A percentile compares a stretch with the other conserved stretches of the same genome.
Conservation (phyloP, 2,329 filamentous ascomycete genomes). For the Penicillium sp. region DNA sequence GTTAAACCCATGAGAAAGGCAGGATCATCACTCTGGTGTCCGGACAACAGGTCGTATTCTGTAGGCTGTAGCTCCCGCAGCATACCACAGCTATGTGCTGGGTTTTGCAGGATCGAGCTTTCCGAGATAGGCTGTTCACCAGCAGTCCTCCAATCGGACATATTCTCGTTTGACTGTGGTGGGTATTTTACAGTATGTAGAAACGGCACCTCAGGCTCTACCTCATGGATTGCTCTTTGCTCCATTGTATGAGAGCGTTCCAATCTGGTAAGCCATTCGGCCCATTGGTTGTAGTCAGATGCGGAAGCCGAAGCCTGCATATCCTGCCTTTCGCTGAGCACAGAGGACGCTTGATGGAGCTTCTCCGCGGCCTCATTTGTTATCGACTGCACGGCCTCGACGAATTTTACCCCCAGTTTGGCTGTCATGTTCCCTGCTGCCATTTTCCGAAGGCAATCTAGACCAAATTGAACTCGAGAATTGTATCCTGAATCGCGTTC, state of each 20-base stretch:
- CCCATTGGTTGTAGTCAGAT: slow-evolving; percentile 9
- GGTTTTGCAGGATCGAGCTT: neutral
- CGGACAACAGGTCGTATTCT: slow-evolving; percentile 4
- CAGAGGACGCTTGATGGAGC: neutral
- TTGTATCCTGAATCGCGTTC: slow-evolving; percentile 29
- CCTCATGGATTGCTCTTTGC: neutral
- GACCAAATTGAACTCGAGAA: slow-evolving; percentile 23
- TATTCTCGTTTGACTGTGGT: neutral
- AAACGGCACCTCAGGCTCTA: neutral
- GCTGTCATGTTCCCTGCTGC: slow-evolving; percentile 27
- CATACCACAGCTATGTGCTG: neutral
- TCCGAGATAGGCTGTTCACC: neutral
- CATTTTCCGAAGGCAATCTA: slow-evolving; percentile 30
- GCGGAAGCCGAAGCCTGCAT: neutral
- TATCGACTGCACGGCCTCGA: slow-evolving; percentile 23
- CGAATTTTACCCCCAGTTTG: slow-evolving; percentile 22
- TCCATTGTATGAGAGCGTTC: neutral
- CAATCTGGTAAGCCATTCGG: slow-evolving; percentile 8
- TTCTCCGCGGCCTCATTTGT: slow-evolving; percentile 20
- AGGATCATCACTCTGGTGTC: slow-evolving; percentile 19
- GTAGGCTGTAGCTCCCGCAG: neutral
- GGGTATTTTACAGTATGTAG: neutral
- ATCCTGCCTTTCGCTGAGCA: neutral
- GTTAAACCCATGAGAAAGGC: slow-evolving; percentile 24
- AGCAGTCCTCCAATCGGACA: neutral